Base-by-base conservation (phyloP, 2,329 filamentous ascomycete genomes). In the Hymenoscyphus infarciens region DNA sequence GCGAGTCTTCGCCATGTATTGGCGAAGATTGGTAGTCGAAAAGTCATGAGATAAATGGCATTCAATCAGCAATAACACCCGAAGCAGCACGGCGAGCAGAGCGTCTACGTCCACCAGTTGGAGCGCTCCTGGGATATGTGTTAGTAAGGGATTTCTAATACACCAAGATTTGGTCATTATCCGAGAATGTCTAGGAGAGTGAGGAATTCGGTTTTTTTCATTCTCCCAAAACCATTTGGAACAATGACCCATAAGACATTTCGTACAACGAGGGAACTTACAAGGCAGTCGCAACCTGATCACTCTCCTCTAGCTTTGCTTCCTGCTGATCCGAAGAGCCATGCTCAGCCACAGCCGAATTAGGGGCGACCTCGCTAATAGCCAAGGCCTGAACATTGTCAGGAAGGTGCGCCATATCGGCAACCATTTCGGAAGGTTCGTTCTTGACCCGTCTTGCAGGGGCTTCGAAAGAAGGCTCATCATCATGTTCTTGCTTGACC, bases 401-500 rank as follows among this genome's bases (percentile, higher is more conserved):
- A 22, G 42, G 42, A 19, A 25, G 10, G 5, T 22, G 8, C 19
- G 8, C 19, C 42, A 49, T 49, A 10, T 49, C n/a, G n/a, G 42
- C 42, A 49, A 10, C 42, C 42, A 25, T 49, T 10, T 49, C 42
- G 10, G 19, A 22, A 19, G 42, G 42, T n/a, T 72, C 70, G 35
- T 74, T 74, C 39, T 66, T 67, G 27, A 61, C 38, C 5, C 68
- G 16, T 25, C 42, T 63, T 13, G 65, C 57, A 4, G 57, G 64
- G 19, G 42, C n/a, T 49, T 49, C 10, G n/a, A 7, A 8, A 22
- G n/a, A 19, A 22, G 16, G n/a, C 13, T 63, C 56, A 1, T 63
- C 66, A 16, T 64, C 61, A n/a, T 66, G 64, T 45, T 69, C 67
- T 7, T 70, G 64, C 56, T 72, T 68, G 33, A 69, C 68, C 70